Percentiles rank a stretch among this genome's conserved stretches.
Evolutionary conservation across 805 yeast genomes (phyloP).

Genomic region (Hemisphaericaspora nanyangensis): DNA sequence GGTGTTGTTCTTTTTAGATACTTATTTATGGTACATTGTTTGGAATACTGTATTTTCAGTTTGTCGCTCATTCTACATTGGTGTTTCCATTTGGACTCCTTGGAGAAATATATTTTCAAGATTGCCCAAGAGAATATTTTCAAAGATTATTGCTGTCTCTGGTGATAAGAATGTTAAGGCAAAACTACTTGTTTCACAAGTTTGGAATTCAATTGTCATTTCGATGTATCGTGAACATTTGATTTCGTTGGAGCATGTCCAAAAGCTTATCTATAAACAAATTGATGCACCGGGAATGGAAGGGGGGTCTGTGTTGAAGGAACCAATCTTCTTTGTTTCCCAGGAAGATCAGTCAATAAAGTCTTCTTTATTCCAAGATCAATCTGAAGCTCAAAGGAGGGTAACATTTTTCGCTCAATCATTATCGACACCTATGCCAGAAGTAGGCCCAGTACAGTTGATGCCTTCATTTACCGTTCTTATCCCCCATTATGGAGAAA

Average conservation of each 20-base stretch:
- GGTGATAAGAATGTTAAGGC: conserved; percentile 36
- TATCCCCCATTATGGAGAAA: conserved; percentile 95
- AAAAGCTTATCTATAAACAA: conserved; percentile 58
- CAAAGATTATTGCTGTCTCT: conserved; percentile 58
- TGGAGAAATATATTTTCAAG: conserved; percentile 80
- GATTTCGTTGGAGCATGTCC: conserved; percentile 68
- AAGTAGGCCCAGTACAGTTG: conserved; percentile 56
- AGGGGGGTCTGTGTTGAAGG: conserved; percentile 40
- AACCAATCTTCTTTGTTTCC: conserved; percentile 75
- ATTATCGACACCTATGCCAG: conserved; percentile 79
- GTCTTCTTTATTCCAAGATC: conserved; percentile 52
- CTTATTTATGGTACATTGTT: conserved; percentile 81
- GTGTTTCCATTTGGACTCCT: conserved; percentile 84
- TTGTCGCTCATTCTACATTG: conserved; percentile 64
- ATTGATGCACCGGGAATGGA: conserved; percentile 17
- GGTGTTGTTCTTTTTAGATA: conserved; percentile 70
- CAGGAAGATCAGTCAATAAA: conserved; percentile 74
- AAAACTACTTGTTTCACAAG: conserved; percentile 57
- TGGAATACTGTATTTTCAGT: conserved; percentile 77
- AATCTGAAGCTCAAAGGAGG: conserved; percentile 78
- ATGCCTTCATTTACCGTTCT: conserved; percentile 86
- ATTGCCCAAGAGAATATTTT: conserved; percentile 69
- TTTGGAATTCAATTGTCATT: conserved; percentile 83
- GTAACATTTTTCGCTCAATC: conserved; percentile 90
- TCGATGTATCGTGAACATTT: conserved; percentile 82